Base-by-base conservation (phyloP, 179 eudicot species). In the Gypsophila paniculata region DNA sequence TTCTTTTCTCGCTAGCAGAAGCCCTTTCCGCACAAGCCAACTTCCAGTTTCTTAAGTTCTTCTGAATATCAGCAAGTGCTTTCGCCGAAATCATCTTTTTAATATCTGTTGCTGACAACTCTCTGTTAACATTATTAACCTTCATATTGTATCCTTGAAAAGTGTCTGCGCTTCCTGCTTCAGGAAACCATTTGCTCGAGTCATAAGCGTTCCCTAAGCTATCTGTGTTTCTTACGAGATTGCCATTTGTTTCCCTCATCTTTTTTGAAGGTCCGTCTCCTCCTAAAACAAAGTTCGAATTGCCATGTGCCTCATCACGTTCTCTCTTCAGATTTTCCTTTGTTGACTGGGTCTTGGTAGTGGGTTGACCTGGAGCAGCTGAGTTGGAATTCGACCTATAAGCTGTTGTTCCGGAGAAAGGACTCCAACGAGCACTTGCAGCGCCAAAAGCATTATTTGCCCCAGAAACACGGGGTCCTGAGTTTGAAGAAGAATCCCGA, bases 41-140 rank as follows among this genome's bases (percentile, higher is more conserved):
- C 57, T 72, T 83, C 79, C 86, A 72, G 70, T 81, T 85, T 13
- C 57, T 73, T 48, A 87, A 38, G 72, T 80, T 87, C 73, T 68
- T 68, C 15, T 80, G 69, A 23, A 91, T 79, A 62, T 82, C 91
- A 25, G 73, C 19, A 70, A 80, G 84, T 38, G 93, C 90, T 68
- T 75, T 90, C 23, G 77, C 85, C 34, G 86, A 44, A 42, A 90
- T 74, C 81, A 90, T 71, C 78, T 84, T 82, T 78, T 87, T 77
- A 3, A 73, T 36, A 67, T 86, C 96, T 63, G 74, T 5, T 23
- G 3, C 13, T 14, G 79, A 57, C 10, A 78, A 63, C 48, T 81
- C 84, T 68, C 58, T 64, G 49, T 38, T 26, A 38, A 38, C 21
- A 69, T 66, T 26, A 69, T 66, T 26, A 22, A 21, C 12, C 74